Base-by-base conservation (phyloP, 257 asterid species). In the Hygrophila difformis region DNA sequence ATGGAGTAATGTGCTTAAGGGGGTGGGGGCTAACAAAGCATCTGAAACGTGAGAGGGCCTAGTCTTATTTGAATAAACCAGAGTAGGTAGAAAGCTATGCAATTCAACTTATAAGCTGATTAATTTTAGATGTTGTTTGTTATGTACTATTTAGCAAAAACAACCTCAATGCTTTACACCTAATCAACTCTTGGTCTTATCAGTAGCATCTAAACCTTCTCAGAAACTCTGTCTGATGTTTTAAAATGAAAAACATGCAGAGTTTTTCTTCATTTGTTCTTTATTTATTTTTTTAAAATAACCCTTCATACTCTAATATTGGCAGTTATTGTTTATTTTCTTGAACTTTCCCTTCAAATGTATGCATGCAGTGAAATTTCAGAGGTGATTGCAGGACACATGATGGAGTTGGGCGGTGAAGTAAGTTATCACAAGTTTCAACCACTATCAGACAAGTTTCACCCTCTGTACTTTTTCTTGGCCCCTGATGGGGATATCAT, bases 391-490 rank as follows among this genome's bases (percentile, higher is more conserved):
- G 80, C 78, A 39, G 71, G 74, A 16, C 89, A 74, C 67, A 75
- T 91, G 21, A 44, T 58, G 35, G 76, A 67, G 47, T 59, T 86
- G 64, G 99, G 94, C 12, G 93, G 81, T n/a, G 99, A 86, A 86
- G 95, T 73, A 17, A 78, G 70, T 68, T 71, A 75, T 56, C 95
- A 82, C 51, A 80, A 66, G 60, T 82, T 91, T 75, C 83, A 69
- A 28, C 72, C 94, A n/a, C 33, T 55, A 60, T 53, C 51, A 12
- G 58, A 78, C 46, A 68, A 62, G 36, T 72, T 82, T 61, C 91
- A 78, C 40, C 96, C 96, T 2, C 56, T 75, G 60, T 80, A 66
- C 60, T 86, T 86, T 51, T 91, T 86, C 69, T 60, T 81, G 67
- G 75, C 78, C 51, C 93, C 89, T 38, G 83, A 76, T 59, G 64